Evolutionary conservation across 352 stramenopile genomes (phyloP).

Genomic region (Phytophthora sp.): DNA sequence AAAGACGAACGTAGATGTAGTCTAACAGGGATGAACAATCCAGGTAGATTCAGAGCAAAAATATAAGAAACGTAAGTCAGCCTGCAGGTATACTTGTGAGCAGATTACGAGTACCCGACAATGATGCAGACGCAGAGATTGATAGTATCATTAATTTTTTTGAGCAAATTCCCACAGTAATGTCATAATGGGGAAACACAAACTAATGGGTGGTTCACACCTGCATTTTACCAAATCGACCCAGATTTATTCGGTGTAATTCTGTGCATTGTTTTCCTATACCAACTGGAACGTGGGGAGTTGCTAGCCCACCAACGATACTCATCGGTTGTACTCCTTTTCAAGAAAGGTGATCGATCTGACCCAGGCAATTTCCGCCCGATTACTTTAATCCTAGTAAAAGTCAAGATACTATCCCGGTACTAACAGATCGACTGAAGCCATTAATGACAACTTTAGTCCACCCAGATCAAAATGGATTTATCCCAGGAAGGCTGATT

Average conservation of each 20-base stretch:
- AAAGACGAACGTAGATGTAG: too few species aligned
- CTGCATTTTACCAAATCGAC: constrained; percentile 1
- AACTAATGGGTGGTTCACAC: too few species aligned
- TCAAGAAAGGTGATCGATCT: constrained; percentile 1
- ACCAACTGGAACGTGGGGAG: neutral
- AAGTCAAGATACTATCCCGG: constrained; percentile 9
- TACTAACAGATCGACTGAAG: neutral
- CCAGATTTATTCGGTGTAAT: neutral
- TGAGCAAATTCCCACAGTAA: too few species aligned
- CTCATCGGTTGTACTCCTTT: constrained; percentile 2
- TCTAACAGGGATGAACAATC: too few species aligned
- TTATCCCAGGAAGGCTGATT: neutral
- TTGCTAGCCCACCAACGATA: constrained; percentile 2
- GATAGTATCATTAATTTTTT: too few species aligned
- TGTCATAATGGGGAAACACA: too few species aligned
- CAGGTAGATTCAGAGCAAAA: too few species aligned
- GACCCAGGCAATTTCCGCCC: constrained; percentile 1
- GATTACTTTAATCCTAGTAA: constrained; percentile 10
- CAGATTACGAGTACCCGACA: too few species aligned
- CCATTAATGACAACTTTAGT: neutral
- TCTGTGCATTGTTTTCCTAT: neutral
- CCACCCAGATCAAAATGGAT: constrained; percentile 8
- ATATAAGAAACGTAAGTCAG: too few species aligned
- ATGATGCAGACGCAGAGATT: too few species aligned
- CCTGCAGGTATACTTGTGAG: too few species aligned